A percentile compares a stretch with the other conserved stretches of the same genome.
Conservation (phyloP, 2,329 filamentous ascomycete species). For the Chrysosporium queenslandicum region DNA sequence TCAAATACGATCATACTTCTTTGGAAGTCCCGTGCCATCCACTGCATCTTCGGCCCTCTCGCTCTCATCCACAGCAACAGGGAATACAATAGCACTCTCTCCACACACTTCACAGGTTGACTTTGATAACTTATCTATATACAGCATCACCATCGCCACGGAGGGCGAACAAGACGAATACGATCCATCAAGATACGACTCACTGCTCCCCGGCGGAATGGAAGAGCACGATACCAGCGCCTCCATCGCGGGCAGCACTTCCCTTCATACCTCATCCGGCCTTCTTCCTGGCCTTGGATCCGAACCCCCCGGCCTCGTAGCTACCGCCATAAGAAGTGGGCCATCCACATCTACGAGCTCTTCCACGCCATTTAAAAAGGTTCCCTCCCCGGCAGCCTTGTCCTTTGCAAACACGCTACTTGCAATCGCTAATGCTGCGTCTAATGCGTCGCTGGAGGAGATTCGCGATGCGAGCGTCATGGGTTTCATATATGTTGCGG, state of each 20-base stretch:
- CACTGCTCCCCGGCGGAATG: constrained; percentile 29
- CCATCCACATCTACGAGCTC: background rate
- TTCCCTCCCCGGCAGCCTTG: constrained; percentile 51
- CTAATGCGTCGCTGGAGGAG: constrained; percentile 58
- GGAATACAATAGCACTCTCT: constrained; percentile 60
- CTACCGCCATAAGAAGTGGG: background rate
- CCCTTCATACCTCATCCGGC: constrained; percentile 5
- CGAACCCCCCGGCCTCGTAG: background rate
- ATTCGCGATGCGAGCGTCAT: constrained; percentile 75
- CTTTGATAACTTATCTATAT: constrained; percentile 64
- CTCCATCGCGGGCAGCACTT: background rate
- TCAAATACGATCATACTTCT: constrained; percentile 86
- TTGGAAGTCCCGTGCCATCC: constrained; percentile 53
- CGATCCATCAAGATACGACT: constrained; percentile 28
- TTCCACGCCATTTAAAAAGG: constrained; percentile 44
- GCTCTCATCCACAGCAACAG: constrained; percentile 26
- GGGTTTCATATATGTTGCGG: constrained; percentile 86
- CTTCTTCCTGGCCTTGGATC: constrained; percentile 16
- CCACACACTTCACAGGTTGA: constrained; percentile 80
- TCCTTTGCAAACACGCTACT: constrained; percentile 69
- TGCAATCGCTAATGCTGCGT: constrained; percentile 69
- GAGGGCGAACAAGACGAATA: constrained; percentile 38
- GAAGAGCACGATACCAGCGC: constrained; percentile 21
- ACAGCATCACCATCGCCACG: constrained; percentile 54
- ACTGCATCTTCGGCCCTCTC: constrained; percentile 30